Percentiles rank a stretch among this genome's conserved stretches.
These are phyloP conservation scores for Paecilomyces sp. DNA, from an alignment of 2,329 filamentous ascomycete genomes.

Conservation along the genomic window DNA sequence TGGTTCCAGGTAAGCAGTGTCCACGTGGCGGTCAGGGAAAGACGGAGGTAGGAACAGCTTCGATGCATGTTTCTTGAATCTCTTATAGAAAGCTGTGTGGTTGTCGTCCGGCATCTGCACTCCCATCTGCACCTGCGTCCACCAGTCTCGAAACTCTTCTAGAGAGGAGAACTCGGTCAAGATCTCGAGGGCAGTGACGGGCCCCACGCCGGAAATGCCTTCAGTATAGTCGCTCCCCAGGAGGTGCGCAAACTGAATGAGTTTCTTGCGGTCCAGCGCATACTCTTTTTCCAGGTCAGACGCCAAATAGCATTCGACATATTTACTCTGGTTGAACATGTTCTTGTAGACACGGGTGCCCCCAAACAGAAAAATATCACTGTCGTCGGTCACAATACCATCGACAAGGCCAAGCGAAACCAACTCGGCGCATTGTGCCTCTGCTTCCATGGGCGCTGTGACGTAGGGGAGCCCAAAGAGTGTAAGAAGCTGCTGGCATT, in stretches of 20 bases:
- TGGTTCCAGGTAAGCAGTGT: conserved; percentile 74
- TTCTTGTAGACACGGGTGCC: conserved; percentile 98
- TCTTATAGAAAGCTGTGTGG: conserved; percentile 65
- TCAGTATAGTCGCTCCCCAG: conserved; percentile 94
- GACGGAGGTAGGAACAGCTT: conserved; percentile 78
- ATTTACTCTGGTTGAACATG: conserved; percentile 99
- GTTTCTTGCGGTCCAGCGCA: conserved; percentile 73
- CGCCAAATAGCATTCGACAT: conserved; percentile 88
- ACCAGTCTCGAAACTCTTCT: conserved; percentile 79
- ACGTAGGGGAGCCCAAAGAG: conserved; percentile 95
- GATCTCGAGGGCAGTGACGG: conserved; percentile 90
- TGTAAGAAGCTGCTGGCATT: conserved; percentile 83
- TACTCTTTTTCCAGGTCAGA: conserved; percentile 83
- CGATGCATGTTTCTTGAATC: conserved; percentile 75
- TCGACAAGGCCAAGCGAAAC: conserved; percentile 83
- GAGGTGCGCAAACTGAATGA: conserved; percentile 85
- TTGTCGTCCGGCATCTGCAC: conserved; percentile 50
- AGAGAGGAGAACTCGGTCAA: conserved; percentile 77
- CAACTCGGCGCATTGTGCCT: conserved; percentile 92
- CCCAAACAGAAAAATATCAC: conserved; percentile 92
- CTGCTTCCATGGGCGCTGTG: conserved; percentile 97
- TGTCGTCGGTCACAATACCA: conserved; percentile 96
- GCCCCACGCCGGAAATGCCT: conserved; percentile 81
- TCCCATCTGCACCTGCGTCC: conserved; percentile 69
- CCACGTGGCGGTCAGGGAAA: conserved; percentile 74